Evolutionary conservation across 352 stramenopile genomes (phyloP).

Genomic region (Blastocystis sp.): DNA sequence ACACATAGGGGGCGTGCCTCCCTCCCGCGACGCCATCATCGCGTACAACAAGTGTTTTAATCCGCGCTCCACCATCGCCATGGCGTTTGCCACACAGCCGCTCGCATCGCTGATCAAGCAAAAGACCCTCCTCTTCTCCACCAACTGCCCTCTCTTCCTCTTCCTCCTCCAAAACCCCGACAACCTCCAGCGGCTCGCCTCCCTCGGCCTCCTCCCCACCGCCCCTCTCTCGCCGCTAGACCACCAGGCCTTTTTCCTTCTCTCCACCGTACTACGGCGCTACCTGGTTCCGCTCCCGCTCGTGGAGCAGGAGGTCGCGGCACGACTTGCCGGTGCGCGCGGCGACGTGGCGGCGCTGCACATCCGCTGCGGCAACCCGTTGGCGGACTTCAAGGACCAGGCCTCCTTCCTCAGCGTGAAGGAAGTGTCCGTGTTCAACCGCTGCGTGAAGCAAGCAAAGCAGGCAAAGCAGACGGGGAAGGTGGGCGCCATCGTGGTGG

Average conservation of each 20-base stretch:
- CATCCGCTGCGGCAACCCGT: constrained; percentile 53
- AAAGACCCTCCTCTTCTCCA: not conserved
- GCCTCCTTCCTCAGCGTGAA: not conserved
- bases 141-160: constrained; percentile 44
- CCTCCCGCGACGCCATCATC: not conserved
- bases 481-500: not conserved
- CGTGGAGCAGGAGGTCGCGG: not conserved
- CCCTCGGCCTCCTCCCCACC: not conserved
- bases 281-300: not conserved
- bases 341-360: constrained; percentile 3
- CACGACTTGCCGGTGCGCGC: not conserved
- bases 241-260: constrained; percentile 45
- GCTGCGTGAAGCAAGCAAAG: not conserved
- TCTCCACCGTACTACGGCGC: not conserved
- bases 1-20: not conserved
- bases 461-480: not conserved
- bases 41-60: constrained; percentile 52
- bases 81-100: not conserved
- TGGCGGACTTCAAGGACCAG: constrained; percentile 55
- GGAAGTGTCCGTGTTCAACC: constrained; percentile 15
- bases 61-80: not conserved
- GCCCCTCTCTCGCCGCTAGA: not conserved
- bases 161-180: constrained; percentile 17
- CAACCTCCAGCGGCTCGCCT: not conserved
- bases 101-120: not conserved